Evolutionary conservation across 1,284 basidiomycete species (phyloP).

Genomic region (Apiotrichum veenhuisii): DNA sequence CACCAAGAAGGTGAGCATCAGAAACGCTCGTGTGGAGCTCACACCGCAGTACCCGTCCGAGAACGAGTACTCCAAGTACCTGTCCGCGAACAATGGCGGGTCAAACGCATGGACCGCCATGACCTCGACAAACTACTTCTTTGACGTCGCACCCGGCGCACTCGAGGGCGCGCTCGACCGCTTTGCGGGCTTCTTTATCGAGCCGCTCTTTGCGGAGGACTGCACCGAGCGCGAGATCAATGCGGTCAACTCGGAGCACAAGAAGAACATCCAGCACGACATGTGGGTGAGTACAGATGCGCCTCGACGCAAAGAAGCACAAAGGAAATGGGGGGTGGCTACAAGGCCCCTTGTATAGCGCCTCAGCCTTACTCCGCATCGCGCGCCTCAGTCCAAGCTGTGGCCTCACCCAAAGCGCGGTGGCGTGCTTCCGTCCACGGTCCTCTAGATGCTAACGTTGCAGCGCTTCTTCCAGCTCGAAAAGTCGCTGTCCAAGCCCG

Average conservation of each 20-base stretch:
- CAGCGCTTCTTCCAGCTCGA: constrained; percentile 96
- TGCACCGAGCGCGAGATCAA: constrained; percentile 93
- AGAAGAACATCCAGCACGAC: constrained; percentile 95
- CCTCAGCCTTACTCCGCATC: no score
- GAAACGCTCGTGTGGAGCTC: not conserved
- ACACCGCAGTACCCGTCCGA: constrained; percentile 72
- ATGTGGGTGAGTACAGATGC: constrained; percentile 59
- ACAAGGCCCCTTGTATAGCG: no score
- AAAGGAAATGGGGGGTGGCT: no score
- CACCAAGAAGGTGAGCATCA: constrained; percentile 48
- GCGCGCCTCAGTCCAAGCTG: no score
- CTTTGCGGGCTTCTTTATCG: constrained; percentile 92
- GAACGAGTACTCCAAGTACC: constrained; percentile 88
- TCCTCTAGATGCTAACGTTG: no score
- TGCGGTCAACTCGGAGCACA: constrained; percentile 97
- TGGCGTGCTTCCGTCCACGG: no score
- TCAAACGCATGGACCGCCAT: constrained; percentile 95
- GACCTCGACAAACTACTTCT: constrained; percentile 79
- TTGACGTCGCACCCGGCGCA: constrained; percentile 83
- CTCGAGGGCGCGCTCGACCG: constrained; percentile 80
- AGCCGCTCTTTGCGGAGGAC: constrained; percentile 78
- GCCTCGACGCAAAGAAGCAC: not conserved
- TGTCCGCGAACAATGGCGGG: constrained; percentile 82
- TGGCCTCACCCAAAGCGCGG: no score
- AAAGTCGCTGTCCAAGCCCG: constrained; percentile 75